Evolutionary conservation across 495 filamentous ascomycete genomes (phyloP).

Genomic region (Parathielavia appendiculata): DNA sequence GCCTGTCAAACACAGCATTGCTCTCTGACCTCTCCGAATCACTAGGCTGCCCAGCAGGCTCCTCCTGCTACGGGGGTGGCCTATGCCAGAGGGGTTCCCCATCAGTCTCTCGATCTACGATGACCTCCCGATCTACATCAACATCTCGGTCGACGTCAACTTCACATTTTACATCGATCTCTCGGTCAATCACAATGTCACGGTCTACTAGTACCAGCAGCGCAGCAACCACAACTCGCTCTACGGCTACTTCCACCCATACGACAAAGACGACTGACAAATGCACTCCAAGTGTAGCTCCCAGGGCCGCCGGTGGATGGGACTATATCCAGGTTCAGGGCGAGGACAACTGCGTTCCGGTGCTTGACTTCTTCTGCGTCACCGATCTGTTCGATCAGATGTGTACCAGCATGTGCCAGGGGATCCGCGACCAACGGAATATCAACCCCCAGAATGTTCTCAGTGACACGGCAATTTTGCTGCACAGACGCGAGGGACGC

Average conservation of each 20-base stretch:
- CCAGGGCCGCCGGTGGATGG: not conserved
- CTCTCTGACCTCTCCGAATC: not conserved
- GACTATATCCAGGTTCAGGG: conserved; percentile 8
- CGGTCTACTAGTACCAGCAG: conserved; percentile 3
- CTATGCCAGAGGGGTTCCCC: not conserved
- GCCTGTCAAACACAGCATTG: not conserved
- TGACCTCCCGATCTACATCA: not conserved
- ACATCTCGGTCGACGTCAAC: conserved; percentile 1
- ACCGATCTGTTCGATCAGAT: conserved; percentile 9
- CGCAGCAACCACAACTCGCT: not conserved
- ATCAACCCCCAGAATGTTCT: conserved; percentile 4
- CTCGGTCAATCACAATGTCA: not conserved
- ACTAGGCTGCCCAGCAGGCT: conserved; percentile 4
- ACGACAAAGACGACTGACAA: not conserved
- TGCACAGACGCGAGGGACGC: conserved; percentile 2
- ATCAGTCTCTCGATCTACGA: not conserved
- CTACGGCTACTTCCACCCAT: not conserved
- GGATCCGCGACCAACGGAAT: conserved; percentile 5
- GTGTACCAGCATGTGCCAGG: conserved; percentile 8
- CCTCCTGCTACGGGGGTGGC: not conserved
- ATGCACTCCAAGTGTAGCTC: not conserved
- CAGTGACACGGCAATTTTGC: conserved; percentile 1
- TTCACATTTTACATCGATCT: not conserved
- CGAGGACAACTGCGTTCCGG: conserved; percentile 5
- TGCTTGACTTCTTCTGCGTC: conserved; percentile 9